Base-by-base conservation (phyloP, 2,329 filamentous ascomycete genomes). In the Eutypa lata region DNA sequence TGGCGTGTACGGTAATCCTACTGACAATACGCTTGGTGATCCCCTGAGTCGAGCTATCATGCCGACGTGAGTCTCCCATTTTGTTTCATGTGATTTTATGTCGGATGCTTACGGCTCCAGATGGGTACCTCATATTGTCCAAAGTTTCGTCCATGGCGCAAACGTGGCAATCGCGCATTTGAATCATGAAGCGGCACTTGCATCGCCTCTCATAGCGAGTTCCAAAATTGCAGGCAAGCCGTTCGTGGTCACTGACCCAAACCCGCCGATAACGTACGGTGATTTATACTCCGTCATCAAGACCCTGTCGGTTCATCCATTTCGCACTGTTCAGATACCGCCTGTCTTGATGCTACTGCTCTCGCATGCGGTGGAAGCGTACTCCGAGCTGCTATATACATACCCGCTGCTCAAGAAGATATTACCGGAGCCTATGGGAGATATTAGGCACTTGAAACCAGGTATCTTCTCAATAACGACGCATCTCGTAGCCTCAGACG, bases 1-100 rank as follows among this genome's bases (percentile, higher is more conserved):
- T 56, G 76, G 76, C 3, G 73, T 82, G 13, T 82, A 82, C 53
- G 79, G 79, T 3, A 72, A 78, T 46, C 75, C 74, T 1, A 74
- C 70, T 3, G 75, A 80, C 57, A 75, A 75, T 35, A 70, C 76
- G 3, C 70, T 76, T 1, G 74, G 74, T 1, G 61, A 70, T 1
- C 74, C 76, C 45, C 60, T 80, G 38, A 67, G 65, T 19, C 67
- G 63, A 33, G 62, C 65, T 0, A 64, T 72, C 1, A 62, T 65
- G 48, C 74, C 75, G 8, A 73, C 73, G 67, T 82, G 67, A 75
- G 69, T 73, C 45, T n/a, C 21, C 40, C 24, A 18, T 7, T 46
- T 4, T n/a, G 21, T 50, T 26, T 21, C 26, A 19, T 7, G 7
- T 7, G 11, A 31, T 3, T 18, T 5, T 18, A 31, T 18, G 26